Conservation (phyloP, 2,329 filamentous ascomycete species). For the Colletotrichum godetiae region DNA sequence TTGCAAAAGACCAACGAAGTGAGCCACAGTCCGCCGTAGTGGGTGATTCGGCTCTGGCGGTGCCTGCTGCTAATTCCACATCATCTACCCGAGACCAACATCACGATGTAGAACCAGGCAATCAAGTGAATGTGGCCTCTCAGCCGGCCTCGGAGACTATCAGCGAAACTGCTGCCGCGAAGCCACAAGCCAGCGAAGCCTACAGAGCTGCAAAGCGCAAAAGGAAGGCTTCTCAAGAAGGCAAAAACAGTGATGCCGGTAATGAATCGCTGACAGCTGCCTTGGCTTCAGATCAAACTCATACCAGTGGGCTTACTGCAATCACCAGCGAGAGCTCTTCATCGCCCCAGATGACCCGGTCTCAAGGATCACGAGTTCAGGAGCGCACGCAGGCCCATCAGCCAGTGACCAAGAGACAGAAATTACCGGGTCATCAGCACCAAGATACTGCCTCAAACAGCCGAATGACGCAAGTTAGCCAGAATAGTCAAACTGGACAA, state of each 20-base stretch:
- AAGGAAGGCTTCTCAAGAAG: neutral
- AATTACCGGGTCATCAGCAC: neutral
- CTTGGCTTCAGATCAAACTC: neutral
- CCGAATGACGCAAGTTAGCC: neutral
- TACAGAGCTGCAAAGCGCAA: constrained; percentile 8
- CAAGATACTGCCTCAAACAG: neutral
- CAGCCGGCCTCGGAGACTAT: neutral
- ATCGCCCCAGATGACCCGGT: neutral
- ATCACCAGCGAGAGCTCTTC: neutral
- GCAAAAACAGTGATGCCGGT: neutral
- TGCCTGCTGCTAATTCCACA: neutral
- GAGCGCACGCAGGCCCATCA: neutral
- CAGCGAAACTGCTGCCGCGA: neutral
- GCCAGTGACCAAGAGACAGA: constrained; percentile 9
- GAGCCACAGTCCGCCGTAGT: neutral
- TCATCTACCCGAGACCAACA: neutral
- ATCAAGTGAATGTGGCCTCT: neutral
- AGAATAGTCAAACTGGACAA: neutral
- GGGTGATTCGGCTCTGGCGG: neutral
- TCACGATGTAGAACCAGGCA: neutral
- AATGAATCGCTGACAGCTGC: neutral
- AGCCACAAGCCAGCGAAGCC: neutral
- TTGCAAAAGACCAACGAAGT: neutral
- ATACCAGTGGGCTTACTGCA: neutral
- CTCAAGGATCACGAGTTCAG: neutral